These are phyloP conservation scores for Microascus cirrosus DNA, from an alignment of 2,329 filamentous ascomycete species.

Conservation along the genomic window DNA sequence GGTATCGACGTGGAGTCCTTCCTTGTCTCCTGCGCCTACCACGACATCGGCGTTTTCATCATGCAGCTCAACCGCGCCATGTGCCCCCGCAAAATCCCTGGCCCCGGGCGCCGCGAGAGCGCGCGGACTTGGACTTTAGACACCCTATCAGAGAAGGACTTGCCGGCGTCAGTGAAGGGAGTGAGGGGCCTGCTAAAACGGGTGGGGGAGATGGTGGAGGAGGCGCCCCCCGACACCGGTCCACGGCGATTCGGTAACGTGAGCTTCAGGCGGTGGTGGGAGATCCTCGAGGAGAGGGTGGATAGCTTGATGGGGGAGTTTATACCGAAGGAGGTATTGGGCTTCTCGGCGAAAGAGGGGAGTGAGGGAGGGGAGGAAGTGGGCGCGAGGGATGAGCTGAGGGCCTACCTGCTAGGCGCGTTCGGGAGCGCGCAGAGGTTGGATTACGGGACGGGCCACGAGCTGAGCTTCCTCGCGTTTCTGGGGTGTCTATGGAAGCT, in stretches of 20 bases:
- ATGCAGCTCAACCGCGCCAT: conserved; percentile 83
- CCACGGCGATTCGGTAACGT: conserved; percentile 87
- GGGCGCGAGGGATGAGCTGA: conserved; percentile 14
- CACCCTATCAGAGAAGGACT: conserved; percentile 12
- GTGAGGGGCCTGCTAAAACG: conserved; percentile 56
- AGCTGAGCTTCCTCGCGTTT: conserved; percentile 90
- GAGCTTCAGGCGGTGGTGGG: conserved; percentile 78
- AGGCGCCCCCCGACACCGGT: conserved; percentile 74
- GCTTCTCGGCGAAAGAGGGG: conserved; percentile 5
- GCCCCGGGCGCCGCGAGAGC: conserved; percentile 10
- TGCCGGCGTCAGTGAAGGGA: conserved; percentile 42
- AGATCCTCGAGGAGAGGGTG: conserved; percentile 51
- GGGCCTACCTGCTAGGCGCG: conserved; percentile 63
- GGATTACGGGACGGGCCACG: conserved; percentile 94
- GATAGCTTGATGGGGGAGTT: conserved; percentile 35
- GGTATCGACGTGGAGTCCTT: conserved; percentile 73
- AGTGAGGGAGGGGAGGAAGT: conserved; percentile 3
- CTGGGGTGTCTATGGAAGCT: conserved; percentile 86
- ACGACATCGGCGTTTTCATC: conserved; percentile 77
- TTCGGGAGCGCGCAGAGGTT: conserved; percentile 84
- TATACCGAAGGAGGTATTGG: conserved; percentile 12
- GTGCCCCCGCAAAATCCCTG: conserved; percentile 50
- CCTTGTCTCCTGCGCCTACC: conserved; percentile 70
- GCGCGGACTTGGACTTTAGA: conserved; percentile 3
- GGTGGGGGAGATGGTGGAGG: conserved; percentile 57